Evolutionary conservation across 106 monocot species (phyloP).

Genomic region (Ottelia alismoides): DNA sequence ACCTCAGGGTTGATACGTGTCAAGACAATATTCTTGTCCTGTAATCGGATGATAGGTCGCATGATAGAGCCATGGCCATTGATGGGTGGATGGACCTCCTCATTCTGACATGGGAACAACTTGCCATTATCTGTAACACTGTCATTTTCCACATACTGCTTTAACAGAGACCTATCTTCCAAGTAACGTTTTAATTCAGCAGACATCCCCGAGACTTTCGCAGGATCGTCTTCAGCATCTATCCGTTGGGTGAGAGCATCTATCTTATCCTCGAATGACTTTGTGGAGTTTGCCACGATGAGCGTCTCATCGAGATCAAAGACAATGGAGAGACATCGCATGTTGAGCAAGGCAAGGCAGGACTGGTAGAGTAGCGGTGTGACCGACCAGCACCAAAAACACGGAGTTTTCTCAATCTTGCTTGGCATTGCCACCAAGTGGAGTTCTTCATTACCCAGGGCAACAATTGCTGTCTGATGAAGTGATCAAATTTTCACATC

Average conservation of each 20-base stretch:
- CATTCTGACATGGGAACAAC: slow-evolving; percentile 40
- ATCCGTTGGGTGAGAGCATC: slow-evolving; percentile 67
- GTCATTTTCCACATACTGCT: slow-evolving; percentile 65
- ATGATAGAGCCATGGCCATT: slow-evolving; percentile 23
- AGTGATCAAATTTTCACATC: slow-evolving; percentile 1
- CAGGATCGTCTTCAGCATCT: slow-evolving; percentile 51
- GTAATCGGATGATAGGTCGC: slow-evolving; percentile 72
- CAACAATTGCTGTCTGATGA: slow-evolving; percentile 63
- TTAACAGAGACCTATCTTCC: slow-evolving; percentile 68
- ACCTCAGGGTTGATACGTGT: slow-evolving; percentile 96
- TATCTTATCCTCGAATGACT: slow-evolving; percentile 82
- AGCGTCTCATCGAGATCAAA: slow-evolving; percentile 95
- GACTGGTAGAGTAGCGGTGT: slow-evolving; percentile 47
- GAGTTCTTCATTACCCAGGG: slow-evolving; percentile 50
- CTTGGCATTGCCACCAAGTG: slow-evolving; percentile 87
- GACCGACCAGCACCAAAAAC: slow-evolving; percentile 84
- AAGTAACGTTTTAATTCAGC: slow-evolving; percentile 78
- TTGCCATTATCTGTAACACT: slow-evolving; percentile 44
- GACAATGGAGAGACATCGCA: slow-evolving; percentile 80
- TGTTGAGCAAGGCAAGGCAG: slow-evolving; percentile 72
- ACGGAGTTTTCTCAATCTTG: slow-evolving; percentile 41
- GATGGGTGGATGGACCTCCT: slow-evolving; percentile 34
- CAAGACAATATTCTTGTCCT: slow-evolving; percentile 57
- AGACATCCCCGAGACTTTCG: slow-evolving; percentile 76
- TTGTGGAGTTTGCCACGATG: slow-evolving; percentile 94